phyloP scores from a whole-genome alignment of 208 protist genomes.

The Leishmania major region DNA sequence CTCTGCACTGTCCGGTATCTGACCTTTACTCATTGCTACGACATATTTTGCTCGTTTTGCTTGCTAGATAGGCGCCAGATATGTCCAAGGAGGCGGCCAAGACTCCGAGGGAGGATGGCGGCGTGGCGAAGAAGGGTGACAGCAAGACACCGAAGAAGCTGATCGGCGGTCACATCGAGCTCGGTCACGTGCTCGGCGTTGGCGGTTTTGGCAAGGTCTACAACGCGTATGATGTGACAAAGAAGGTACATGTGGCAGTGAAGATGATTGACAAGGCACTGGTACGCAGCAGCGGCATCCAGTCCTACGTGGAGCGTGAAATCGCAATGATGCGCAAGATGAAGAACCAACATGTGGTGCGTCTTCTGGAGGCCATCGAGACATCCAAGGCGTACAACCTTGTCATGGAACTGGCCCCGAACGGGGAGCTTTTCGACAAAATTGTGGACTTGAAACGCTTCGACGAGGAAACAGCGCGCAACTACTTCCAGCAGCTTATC shows the following conservation, averaged over 20 bases:
- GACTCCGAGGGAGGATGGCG: background rate
- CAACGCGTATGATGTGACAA: conserved; percentile 76
- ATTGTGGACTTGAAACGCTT: conserved; percentile 91
- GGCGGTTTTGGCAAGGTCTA: conserved; percentile 92
- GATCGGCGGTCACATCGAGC: conserved; percentile 73
- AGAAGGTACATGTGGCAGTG: conserved; percentile 84
- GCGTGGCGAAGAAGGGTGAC: background rate
- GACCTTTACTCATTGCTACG: background rate
- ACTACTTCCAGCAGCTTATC: conserved; percentile 94
- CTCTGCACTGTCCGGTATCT: background rate
- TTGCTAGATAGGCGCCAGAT: background rate
- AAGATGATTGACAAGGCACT: conserved; percentile 92
- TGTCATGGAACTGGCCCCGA: conserved; percentile 98
- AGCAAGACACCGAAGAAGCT: conserved; percentile 26
- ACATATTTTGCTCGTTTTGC: background rate
- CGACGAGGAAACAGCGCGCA: conserved; percentile 76
- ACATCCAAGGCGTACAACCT: conserved; percentile 96
- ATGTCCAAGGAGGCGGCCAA: conserved; percentile 6
- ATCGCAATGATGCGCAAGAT: conserved; percentile 98
- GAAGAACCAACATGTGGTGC: conserved; percentile 93
- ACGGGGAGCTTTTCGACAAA: conserved; percentile 98
- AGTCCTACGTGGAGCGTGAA: conserved; percentile 90
- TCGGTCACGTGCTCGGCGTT: conserved; percentile 83
- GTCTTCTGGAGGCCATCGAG: conserved; percentile 96
- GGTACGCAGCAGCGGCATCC: conserved; percentile 65